phyloP scores from a whole-genome alignment of 768 basidiomycete genomes.

The Galerina marginata region DNA sequence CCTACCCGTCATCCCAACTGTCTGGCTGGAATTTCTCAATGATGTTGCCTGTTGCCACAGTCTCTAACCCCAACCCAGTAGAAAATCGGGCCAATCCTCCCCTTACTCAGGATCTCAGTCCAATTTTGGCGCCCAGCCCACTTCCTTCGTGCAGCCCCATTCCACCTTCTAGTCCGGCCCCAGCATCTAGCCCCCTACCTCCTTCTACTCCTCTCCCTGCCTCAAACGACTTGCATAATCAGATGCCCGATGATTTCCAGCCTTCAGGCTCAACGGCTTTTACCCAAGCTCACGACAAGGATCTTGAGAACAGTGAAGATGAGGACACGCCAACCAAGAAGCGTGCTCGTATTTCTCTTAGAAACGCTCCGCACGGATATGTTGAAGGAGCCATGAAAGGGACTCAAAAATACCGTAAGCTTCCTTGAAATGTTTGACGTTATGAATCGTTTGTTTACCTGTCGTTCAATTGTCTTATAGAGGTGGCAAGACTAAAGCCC shows the following conservation, averaged over 20 bases:
- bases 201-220: not conserved
- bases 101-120: too few relatives aligned
- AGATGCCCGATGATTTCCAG: too few relatives aligned
- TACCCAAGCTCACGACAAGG: too few relatives aligned
- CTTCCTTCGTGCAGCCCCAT: not conserved
- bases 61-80: too few relatives aligned
- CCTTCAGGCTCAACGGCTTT: too few relatives aligned
- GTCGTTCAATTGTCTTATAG: not conserved
- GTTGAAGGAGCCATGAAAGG: not conserved
- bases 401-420: not conserved
- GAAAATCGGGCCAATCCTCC: too few relatives aligned
- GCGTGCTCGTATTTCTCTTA: not conserved
- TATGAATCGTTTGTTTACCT: not conserved
- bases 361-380: not conserved
- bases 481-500: not conserved
- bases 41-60: too few relatives aligned
- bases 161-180: not conserved
- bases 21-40: too few relatives aligned
- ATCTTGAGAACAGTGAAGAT: not conserved
- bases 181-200: not conserved
- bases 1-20: too few relatives aligned
- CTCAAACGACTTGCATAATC: not conserved
- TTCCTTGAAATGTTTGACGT: not conserved
- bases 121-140: not conserved
- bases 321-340: not conserved